Evolutionary conservation across 1,284 basidiomycete species (phyloP), one percentile per base, ranked within the genome.

Genomic region (Fomitopsis palustris): DNA sequence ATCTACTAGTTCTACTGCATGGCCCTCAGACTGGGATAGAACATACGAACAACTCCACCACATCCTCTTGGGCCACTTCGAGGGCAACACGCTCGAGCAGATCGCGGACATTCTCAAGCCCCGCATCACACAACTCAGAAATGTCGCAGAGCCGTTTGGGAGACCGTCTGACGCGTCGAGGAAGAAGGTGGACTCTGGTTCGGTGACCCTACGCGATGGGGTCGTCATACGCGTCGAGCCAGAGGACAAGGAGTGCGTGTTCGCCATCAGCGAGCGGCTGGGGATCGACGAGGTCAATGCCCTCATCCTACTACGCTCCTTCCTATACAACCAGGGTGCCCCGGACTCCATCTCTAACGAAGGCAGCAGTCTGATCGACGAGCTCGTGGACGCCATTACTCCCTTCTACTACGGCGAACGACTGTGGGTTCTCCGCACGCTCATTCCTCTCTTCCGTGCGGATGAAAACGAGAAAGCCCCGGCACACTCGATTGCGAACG

Each of bases 351-450:
- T 75, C 43, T 71, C 79, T 23, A 72, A 77, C 33, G 76, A 78
- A 25, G 76, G 77, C 53, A 74, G 74, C 38, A 75, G 75, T 3
- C 70, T 85, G 63, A 77, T 85, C 10, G 81, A 84, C 35, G 84
- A 88, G 62, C 77, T 93, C 43, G 70, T 92, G 12, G 80, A 85
- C 57, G 85, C 84, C 12, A 88, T 95, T 66, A 88, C 85, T 2
- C 84, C 86, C 16, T 95, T 93, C 77, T 93, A 91, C 72, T 86
- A 86, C 66, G 83, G 87, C 7, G 92, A 95, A 71, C 82, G 88
- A 19, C 80, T 94, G n/a, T 83, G 79, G 67, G 69, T 83, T 45
- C 75, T 87, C 27, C 87, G 90, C 53, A 75, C 80, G 39, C 77
- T 89, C 62, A 82, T 86, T 14, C 85, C 88, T 2, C 78, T 90